Conservation (phyloP, 2,329 filamentous ascomycete genomes). For the Claviceps fusiformis region DNA sequence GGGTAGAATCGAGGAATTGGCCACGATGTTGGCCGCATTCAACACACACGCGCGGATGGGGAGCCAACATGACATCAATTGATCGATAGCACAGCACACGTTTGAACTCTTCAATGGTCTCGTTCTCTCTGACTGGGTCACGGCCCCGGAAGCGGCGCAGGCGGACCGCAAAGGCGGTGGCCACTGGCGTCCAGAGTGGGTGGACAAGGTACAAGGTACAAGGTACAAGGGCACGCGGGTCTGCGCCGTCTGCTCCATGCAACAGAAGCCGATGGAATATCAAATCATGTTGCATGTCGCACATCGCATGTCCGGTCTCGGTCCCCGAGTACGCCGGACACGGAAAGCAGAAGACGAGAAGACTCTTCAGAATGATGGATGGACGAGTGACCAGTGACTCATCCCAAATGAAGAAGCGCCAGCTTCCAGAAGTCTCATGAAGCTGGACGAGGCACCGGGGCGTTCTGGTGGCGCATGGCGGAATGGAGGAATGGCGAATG, state of each 20-base stretch:
- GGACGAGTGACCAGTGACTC: too few species aligned
- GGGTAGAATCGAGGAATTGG: not conserved
- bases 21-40: not conserved
- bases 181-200: not conserved
- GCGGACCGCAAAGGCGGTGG: conserved; percentile 8
- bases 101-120: not conserved
- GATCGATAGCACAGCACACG: too few species aligned
- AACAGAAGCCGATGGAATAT: not conserved
- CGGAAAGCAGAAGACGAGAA: too few species aligned
- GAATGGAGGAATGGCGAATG: too few species aligned
- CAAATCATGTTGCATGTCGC: too few species aligned
- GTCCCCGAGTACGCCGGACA: too few species aligned
- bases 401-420: too few species aligned
- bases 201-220: not conserved
- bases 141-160: conserved; percentile 8
- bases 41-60: not conserved
- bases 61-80: not conserved
- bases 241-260: not conserved
- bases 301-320: too few species aligned
- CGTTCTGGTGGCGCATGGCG: too few species aligned
- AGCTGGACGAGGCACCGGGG: too few species aligned
- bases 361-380: too few species aligned
- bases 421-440: too few species aligned
- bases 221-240: not conserved
- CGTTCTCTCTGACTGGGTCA: not conserved